Evolutionary conservation across 495 filamentous ascomycete genomes (phyloP), one percentile per base, ranked within the genome.

Genomic region (Xylaria longipes): DNA sequence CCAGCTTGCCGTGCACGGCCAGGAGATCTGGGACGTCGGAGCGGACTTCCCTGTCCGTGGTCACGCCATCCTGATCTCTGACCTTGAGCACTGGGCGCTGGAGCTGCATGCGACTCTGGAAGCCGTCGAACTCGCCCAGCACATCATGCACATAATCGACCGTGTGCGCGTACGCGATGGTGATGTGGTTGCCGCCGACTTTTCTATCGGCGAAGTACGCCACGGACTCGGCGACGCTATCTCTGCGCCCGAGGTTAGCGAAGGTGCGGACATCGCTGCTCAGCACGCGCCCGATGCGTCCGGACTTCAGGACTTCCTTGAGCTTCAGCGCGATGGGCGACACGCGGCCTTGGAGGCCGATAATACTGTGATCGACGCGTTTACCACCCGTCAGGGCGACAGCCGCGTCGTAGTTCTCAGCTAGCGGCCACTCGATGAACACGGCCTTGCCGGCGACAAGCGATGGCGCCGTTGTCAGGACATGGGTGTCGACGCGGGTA

Each of bases 391-490:
- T 80, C 69, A 91, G 68, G 50, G 87, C 83, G 58, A 81, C 68
- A 0, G 82, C 83, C 14, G 80, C 75, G 27, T 69, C 50, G 31
- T 75, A 71, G 60, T 82, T 73, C 35, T 82, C 71, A 1, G 81
- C 83, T 0, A 88, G 77, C 15, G 86, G 86, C 90, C 90, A 91
- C 75, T 92, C 90, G 31, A 87, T 81, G 66, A 80, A 91, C 15
- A 87, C 85, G 41, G 82, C 77, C 74, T 91, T 91, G n/a, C 87
- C 87, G 0, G 87, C 87, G 22, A 77, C 67, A 11, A 92, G 57
- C 17, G 81, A 83, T 1, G 87, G 86, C 20, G 58, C 74, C 6
- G 70, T 74, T 0, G 72, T 72, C 33, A 45, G 41, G 48, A 64
- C 37, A 75, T 92, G 90, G 12, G 79, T 80, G 57, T 89, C 87